Conservation (phyloP, 73 alveolate genomes). For the Paraurostyla sp. region DNA sequence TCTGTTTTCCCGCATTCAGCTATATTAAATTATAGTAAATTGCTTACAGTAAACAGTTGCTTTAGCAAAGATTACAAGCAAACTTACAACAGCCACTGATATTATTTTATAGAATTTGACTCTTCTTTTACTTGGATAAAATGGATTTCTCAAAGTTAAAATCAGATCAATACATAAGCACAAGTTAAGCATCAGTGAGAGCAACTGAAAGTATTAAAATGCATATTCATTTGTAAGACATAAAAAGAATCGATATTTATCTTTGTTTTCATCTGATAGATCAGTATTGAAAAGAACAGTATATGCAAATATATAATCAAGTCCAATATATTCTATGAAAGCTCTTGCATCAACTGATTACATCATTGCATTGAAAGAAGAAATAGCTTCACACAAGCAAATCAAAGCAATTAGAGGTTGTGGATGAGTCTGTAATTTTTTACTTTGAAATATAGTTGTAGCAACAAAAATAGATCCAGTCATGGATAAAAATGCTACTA, state of each 20-base stretch:
- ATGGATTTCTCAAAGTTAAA: slow-evolving; percentile 71
- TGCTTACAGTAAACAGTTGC: background rate
- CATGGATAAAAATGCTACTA: slow-evolving; percentile 55
- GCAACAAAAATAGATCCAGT: slow-evolving; percentile 64
- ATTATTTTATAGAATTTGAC: slow-evolving; percentile 54
- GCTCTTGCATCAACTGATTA: slow-evolving; percentile 54
- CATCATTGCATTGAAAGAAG: slow-evolving; percentile 63
- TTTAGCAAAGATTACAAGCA: background rate
- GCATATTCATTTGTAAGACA: slow-evolving; percentile 41
- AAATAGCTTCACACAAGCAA: slow-evolving; percentile 72
- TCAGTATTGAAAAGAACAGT: background rate
- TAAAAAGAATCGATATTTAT: background rate
- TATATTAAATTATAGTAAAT: too few species aligned
- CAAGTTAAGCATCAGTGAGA: slow-evolving; percentile 64
- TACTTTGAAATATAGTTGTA: slow-evolving; percentile 63
- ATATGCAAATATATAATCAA: slow-evolving; percentile 22
- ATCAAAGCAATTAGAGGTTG: slow-evolving; percentile 73
- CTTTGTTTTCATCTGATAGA: background rate
- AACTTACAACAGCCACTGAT: background rate
- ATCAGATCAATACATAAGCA: slow-evolving; percentile 72
- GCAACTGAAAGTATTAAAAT: slow-evolving; percentile 39
- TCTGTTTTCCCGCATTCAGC: too few species aligned
- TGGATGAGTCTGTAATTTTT: slow-evolving; percentile 77
- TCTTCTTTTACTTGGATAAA: slow-evolving; percentile 69
- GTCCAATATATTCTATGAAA: slow-evolving; percentile 51